Evolutionary conservation across 495 filamentous ascomycete species (phyloP), one percentile per base, ranked within the genome.

Genomic region (Aspergillus hancockii): DNA sequence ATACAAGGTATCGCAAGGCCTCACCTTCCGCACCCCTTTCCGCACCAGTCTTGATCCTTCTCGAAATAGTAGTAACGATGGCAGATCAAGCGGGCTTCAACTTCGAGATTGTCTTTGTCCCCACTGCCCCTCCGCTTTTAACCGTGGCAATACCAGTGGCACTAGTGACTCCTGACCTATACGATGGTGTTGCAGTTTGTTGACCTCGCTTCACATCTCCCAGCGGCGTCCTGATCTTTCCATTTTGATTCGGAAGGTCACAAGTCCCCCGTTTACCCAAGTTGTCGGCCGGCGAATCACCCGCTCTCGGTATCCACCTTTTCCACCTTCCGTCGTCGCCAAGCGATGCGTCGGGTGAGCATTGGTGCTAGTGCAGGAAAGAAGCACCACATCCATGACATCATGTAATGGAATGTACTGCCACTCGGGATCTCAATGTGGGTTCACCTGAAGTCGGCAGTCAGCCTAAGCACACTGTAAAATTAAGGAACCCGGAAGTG

Each of bases 401-500:
- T 59, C 57, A 59, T 53, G 40, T 49, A 51, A 53, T 46, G 21
- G 49, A 52, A 41, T 53, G 18, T 53, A 19, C 43, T 46, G 45
- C 55, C 40, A 31, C 51, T 49, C 57, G 40, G 57, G 49, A 59
- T 47, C 40, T 31, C 51, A 25, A 21, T 53, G 50, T 53, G 57
- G 57, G n/a, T 36, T 52, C 18, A 41, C 13, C 43, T 36, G 28
- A 32, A 23, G 32, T 45, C 55, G 31, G 30, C 31, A 25, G 32
- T 32, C 31, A 50, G 30, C 55, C 23, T 34, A 23, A 53, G 41
- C 41, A 45, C 9, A 9, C 41, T 18, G 50, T 59, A 54, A 54
- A 25, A 59, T 59, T 59, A 59, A 57, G 54, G 46, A 47, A 36
- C 45, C 30, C 51, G 19, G 25, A 25, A 53, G 57, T 54, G 57